Evolutionary conservation across 768 basidiomycete genomes (phyloP), one percentile per base, ranked within the genome.

Genomic region (Nidula microcarpa): DNA sequence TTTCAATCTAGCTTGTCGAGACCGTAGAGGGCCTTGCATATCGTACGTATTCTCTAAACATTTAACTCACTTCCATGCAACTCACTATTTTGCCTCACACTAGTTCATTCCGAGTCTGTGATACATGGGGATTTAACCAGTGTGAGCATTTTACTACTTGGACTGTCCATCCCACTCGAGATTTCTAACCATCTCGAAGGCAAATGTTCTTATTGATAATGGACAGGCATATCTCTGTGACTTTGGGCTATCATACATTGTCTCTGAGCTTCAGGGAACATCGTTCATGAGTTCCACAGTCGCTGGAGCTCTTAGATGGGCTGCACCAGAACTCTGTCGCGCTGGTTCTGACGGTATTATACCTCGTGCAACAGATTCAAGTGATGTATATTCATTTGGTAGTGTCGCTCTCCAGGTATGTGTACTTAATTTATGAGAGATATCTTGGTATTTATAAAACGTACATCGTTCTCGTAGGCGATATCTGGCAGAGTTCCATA

Each of bases 351-450:
- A 13, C 11, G 45, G 18, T 46, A 18, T 10, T 16, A 23, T 35
- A 50, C 55, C 14, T 33, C 45, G 16, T 18, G 52, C 1, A 33
- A 55, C 17, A 60, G 53, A 43, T 5, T 1, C 52, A 32, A 65
- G 64, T 18, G 73, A 75, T 51, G 58, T 71, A 6, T 74, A 70
- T 51, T 72, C 73, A 1, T 70, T 74, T 49, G 72, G 66, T 3
- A 69, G 70, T 43, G 60, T 70, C 10, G 64, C 65, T 50, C 54
- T 60, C 13, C 60, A 60, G 53, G 60, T 49, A 33, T 16, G 37
- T 11, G 37, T 16, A n/a, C 37, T 41, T 41, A 11, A 11, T 41
- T 11, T 11, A 41, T 41, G 4, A 16, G 10, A 11, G 2, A 16
- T 41, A 11, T 11, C 37, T 16, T 16, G 2, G 10, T 4, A 41